A percentile compares a stretch with the other conserved stretches of the same genome.
phyloP scores from a whole-genome alignment of 345 rosid genomes.

The Kandelia obovata region DNA sequence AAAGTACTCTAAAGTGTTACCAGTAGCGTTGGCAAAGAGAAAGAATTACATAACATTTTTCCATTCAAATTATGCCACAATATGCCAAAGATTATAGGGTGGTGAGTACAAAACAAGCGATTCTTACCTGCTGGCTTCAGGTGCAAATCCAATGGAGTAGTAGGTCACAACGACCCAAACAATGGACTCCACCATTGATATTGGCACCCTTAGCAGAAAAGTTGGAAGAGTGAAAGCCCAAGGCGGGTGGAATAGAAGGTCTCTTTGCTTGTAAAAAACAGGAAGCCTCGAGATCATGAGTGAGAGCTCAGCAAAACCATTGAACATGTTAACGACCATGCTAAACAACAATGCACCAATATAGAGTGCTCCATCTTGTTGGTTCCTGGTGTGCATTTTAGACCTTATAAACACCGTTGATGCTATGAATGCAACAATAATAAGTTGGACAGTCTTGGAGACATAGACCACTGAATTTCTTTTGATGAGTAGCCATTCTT shows the following conservation, averaged over 20 bases:
- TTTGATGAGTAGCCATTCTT: conserved; percentile 49
- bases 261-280: conserved; percentile 44
- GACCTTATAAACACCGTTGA: conserved; percentile 39
- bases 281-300: conserved; percentile 41
- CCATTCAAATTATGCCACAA: too few species aligned
- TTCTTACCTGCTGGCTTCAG: conserved; percentile 38
- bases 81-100: too few species aligned
- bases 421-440: conserved; percentile 28
- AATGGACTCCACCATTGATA: conserved; percentile 35
- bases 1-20: not conserved
- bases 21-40: too few species aligned
- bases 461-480: conserved; percentile 41
- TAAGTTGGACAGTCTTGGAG: conserved; percentile 35
- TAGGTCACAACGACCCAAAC: conserved; percentile 47
- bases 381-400: conserved; percentile 24
- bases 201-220: conserved; percentile 38
- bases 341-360: conserved; percentile 39
- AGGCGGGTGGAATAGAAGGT: conserved; percentile 38
- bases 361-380: conserved; percentile 30
- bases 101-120: not conserved
- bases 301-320: conserved; percentile 48
- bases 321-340: conserved; percentile 31
- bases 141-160: conserved; percentile 48
- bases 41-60: too few species aligned
- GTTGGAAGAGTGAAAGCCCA: conserved; percentile 57